Conservation (phyloP, 1,284 basidiomycete species). For the Volvariella surrecta region DNA sequence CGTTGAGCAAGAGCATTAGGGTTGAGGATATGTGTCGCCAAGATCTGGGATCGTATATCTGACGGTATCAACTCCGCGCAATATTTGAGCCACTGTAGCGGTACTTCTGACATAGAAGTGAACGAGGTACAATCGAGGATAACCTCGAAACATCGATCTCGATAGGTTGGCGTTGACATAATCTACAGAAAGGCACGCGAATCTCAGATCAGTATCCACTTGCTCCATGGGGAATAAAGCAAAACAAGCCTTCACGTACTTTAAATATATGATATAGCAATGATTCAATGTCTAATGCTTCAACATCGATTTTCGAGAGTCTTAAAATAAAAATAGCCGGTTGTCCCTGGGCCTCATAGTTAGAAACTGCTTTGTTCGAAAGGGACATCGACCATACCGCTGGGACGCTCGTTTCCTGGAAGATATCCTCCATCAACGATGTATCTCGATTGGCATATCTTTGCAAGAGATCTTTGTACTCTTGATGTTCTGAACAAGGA, state of each 20-base stretch:
- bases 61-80: conserved; percentile 72
- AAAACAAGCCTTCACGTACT: conserved; percentile 28
- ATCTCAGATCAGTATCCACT: conserved; percentile 13
- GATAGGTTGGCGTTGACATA: conserved; percentile 31
- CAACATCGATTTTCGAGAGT: conserved; percentile 68
- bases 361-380: background rate
- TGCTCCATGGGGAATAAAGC: conserved; percentile 10
- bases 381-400: conserved; percentile 24
- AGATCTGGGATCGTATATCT: conserved; percentile 52
- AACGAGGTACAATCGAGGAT: conserved; percentile 82
- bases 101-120: conserved; percentile 68
- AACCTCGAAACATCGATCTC: conserved; percentile 55
- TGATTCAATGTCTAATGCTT: conserved; percentile 79
- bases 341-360: conserved; percentile 30
- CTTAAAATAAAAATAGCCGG: conserved; percentile 53
- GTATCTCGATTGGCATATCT: conserved; percentile 58
- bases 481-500: conserved; percentile 44
- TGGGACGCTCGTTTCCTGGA: conserved; percentile 50
- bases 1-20: conserved; percentile 70
- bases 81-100: conserved; percentile 75
- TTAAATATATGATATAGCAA: conserved; percentile 80
- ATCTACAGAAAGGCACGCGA: conserved; percentile 22
- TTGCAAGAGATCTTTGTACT: conserved; percentile 63
- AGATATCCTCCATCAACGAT: conserved; percentile 56
- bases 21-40: conserved; percentile 65